phyloP scores from a whole-genome alignment of 1,284 basidiomycete genomes.

The Schizophyllum commune region DNA sequence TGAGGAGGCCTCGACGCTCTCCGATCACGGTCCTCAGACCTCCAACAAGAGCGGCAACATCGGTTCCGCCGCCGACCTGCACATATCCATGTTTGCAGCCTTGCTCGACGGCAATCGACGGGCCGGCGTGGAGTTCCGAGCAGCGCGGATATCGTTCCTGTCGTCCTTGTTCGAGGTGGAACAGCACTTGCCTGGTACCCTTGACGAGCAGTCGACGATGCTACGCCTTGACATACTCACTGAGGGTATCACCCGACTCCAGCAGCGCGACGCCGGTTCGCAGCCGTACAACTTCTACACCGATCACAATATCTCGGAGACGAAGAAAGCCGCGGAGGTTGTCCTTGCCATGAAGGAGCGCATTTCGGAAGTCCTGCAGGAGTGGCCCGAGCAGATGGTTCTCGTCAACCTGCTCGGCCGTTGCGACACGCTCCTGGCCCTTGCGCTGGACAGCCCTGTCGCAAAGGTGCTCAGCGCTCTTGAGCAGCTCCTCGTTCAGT shows the following conservation, averaged over 20 bases:
- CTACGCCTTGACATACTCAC: constrained; percentile 41
- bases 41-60: constrained; percentile 7
- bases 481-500: constrained; percentile 83
- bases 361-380: constrained; percentile 53
- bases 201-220: constrained; percentile 42
- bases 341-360: constrained; percentile 46
- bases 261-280: not conserved
- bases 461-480: constrained; percentile 81
- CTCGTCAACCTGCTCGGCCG: constrained; percentile 78
- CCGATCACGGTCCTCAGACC: not conserved
- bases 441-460: constrained; percentile 68
- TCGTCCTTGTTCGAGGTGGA: constrained; percentile 24
- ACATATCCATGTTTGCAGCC: constrained; percentile 24
- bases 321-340: constrained; percentile 50
- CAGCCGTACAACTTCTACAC: constrained; percentile 70
- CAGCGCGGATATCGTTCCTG: constrained; percentile 22
- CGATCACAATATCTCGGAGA: constrained; percentile 67
- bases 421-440: constrained; percentile 61
- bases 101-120: constrained; percentile 1
- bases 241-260: constrained; percentile 15
- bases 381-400: constrained; percentile 98
- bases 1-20: not conserved
- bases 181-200: constrained; percentile 23
- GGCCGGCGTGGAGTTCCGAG: constrained; percentile 15
- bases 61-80: constrained; percentile 28